Base-by-base conservation (phyloP, 805 yeast species). In the Starmerella apicola region DNA sequence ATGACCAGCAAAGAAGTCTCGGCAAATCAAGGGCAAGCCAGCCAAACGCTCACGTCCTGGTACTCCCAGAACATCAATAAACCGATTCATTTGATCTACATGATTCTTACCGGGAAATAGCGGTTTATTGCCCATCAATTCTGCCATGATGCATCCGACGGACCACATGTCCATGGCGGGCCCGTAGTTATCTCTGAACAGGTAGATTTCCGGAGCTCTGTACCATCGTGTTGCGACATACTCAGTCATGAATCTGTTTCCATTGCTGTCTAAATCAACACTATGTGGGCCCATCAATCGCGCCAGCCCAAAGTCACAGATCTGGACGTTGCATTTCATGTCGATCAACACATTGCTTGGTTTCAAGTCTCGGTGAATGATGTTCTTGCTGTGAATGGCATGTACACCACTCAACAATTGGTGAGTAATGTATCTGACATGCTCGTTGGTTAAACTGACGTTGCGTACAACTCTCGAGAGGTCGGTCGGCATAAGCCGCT, bases 141-240 rank as follows among this genome's bases (percentile, higher is more conserved):
- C 97, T 0, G 94, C 95, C 40, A 86, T 65, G 26, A 86, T 86
- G 61, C 97, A 86, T 3, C 97, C 97, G 18, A 84, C 94, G 2
- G 93, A 80, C 97, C 97, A 86, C 26, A 86, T 75, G 61, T 86
- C 97, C 54, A 86, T 86, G 24, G 95, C 95, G 22, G 86, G 81
- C 22, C 95, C 81, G 62, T 86, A 86, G 53, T 80, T 82, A 47
- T 84, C 86, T 51, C 85, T 84, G 5, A 94, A 83, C 36, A 86
- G 68, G 96, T 86, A 86, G 56, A 86, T 84, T 54, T 86, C 97
- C 0, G 97, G 97, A 1, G 96, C 96, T 42, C 97, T 67, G 60
- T 86, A 86, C 96, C 96, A 86, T 50, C 97, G 66, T 3, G 97
- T 86, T 6, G 96, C 96, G 32, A 86, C 96, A 57, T 86, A 86